These are phyloP conservation scores for Cladosporium sp. DNA, from an alignment of 2,329 filamentous ascomycete genomes.

Conservation along the genomic window DNA sequence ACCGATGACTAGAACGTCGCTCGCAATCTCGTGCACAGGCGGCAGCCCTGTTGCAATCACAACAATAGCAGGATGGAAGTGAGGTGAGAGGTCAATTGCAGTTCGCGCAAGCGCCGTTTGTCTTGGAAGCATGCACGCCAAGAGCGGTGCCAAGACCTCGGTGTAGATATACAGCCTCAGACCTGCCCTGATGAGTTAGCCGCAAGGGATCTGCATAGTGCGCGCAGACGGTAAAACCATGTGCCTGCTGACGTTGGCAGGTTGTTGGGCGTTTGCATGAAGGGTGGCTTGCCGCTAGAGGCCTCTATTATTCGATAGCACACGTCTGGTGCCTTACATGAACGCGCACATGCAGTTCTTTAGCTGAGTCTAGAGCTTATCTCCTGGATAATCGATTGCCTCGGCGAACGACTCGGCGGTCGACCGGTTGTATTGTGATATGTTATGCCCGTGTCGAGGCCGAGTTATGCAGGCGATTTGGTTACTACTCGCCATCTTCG, in stretches of 20 bases:
- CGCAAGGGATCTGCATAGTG: constrained; percentile 5
- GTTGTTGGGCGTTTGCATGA: not conserved
- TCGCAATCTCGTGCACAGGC: constrained; percentile 10
- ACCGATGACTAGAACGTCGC: constrained; percentile 3
- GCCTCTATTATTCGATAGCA: constrained; percentile 10
- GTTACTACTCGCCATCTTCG: not conserved
- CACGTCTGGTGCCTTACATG: not conserved
- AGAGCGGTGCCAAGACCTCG: constrained; percentile 14
- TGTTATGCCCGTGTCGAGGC: not conserved
- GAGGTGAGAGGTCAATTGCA: constrained; percentile 8
- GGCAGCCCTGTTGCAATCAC: not conserved
- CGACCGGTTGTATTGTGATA: not conserved
- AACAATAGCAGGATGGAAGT: not conserved
- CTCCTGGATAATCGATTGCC: not conserved
- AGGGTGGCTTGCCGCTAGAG: constrained; percentile 11
- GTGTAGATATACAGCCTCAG: constrained; percentile 5
- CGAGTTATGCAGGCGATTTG: not conserved
- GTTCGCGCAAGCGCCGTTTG: not conserved
- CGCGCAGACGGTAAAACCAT: not conserved
- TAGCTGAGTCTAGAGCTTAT: constrained; percentile 7
- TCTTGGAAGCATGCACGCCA: constrained; percentile 10
- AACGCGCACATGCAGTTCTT: not conserved
- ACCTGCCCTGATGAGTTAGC: constrained; percentile 11
- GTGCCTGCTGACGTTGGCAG: constrained; percentile 4
- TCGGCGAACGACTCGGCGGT: not conserved